Evolutionary conservation across 305 asterid species (phyloP).

Genomic region (Nicotiana rustica): DNA sequence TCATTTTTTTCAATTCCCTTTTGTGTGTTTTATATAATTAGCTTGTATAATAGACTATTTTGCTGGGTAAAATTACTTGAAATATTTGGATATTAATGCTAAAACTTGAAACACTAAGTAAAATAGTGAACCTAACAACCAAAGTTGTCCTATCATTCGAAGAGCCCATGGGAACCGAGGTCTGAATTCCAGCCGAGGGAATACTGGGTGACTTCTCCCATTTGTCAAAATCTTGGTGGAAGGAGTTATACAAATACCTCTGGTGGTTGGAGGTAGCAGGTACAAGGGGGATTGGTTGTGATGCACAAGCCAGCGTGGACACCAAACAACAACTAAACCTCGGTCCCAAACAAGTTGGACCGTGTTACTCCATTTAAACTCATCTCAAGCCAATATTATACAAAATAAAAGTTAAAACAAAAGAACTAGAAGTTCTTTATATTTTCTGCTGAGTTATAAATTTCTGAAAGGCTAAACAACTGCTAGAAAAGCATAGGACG

Average conservation of each 20-base stretch:
- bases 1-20: neutral
- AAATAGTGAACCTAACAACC: neutral
- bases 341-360: too few relatives aligned
- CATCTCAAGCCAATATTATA: too few relatives aligned
- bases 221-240: neutral
- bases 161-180: neutral
- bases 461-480: too few relatives aligned
- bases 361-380: too few relatives aligned
- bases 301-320: neutral
- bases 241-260: neutral
- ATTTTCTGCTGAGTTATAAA: too few relatives aligned
- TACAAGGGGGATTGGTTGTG: neutral
- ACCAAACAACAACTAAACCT: neutral
- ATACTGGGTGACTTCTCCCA: neutral
- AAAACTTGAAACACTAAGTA: neutral
- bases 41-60: neutral
- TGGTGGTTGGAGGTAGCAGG: neutral
- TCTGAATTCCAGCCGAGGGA: neutral
- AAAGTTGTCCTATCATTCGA: neutral
- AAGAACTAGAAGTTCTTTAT: too few relatives aligned
- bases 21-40: neutral
- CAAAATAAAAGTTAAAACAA: too few relatives aligned
- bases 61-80: slow-evolving; percentile 1
- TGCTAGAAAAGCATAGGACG: too few relatives aligned
- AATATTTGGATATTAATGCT: neutral